Evolutionary conservation across 495 filamentous ascomycete genomes (phyloP).

Genomic region (Podospora comata): DNA sequence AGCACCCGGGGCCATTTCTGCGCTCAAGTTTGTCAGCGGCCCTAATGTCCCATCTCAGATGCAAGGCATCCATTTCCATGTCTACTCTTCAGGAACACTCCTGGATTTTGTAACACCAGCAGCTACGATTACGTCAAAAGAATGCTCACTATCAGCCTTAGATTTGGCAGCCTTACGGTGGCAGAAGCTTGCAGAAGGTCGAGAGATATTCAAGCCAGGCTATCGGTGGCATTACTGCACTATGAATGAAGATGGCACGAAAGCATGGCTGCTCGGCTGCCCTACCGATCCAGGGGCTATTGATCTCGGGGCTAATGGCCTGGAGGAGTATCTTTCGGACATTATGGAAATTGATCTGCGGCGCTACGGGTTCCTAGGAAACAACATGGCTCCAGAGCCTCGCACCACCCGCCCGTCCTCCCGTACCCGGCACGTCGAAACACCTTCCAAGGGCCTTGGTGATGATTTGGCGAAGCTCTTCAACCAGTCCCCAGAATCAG

Average conservation of each 20-base stretch:
- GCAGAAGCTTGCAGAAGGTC: constrained; percentile 90
- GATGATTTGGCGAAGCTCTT: constrained; percentile 81
- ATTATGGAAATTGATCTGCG: constrained; percentile 86
- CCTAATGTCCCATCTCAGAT: constrained; percentile 82
- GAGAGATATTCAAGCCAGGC: constrained; percentile 80
- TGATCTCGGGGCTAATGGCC: constrained; percentile 52
- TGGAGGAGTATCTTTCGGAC: constrained; percentile 89
- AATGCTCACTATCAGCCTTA: constrained; percentile 85
- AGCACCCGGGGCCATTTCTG: constrained; percentile 80
- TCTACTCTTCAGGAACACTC: constrained; percentile 87
- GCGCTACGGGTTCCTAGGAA: constrained; percentile 80
- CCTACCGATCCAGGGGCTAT: constrained; percentile 58
- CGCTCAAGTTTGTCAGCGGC: constrained; percentile 83
- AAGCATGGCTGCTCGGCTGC: constrained; percentile 94
- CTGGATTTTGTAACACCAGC: constrained; percentile 93
- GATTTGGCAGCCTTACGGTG: constrained; percentile 83
- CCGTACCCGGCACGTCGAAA: constrained; percentile 38
- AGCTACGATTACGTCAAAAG: constrained; percentile 72
- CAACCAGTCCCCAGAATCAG: constrained; percentile 70
- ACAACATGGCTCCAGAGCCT: constrained; percentile 61
- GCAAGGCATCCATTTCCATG: constrained; percentile 88
- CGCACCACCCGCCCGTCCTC: constrained; percentile 51
- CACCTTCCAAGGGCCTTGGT: constrained; percentile 66
- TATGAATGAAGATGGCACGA: constrained; percentile 86
- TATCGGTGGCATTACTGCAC: constrained; percentile 98